Evolutionary conservation across 78 protist genomes (phyloP).

Genomic region (Dictyostelium firmibasis): DNA sequence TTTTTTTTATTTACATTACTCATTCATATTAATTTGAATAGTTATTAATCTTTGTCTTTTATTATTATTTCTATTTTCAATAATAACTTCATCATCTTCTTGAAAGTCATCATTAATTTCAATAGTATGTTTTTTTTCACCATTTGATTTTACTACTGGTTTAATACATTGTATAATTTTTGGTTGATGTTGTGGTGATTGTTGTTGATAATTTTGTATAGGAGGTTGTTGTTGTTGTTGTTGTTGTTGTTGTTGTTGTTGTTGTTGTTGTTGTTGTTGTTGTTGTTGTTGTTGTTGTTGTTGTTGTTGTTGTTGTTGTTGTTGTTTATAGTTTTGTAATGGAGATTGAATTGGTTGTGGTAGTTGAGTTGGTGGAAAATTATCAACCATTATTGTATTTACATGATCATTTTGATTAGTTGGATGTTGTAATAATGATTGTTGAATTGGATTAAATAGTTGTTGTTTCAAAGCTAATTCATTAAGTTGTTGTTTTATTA

Average conservation of each 20-base stretch:
- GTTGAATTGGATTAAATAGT: no score
- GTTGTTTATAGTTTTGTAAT: neutral
- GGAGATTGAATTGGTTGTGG: neutral
- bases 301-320: neutral
- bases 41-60: neutral
- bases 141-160: neutral
- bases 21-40: neutral
- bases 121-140: neutral
- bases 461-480: neutral
- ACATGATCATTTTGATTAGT: neutral
- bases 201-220: no score
- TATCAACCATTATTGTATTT: neutral
- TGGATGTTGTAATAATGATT: neutral
- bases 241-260: neutral
- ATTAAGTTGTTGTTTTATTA: neutral
- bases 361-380: neutral
- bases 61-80: neutral
- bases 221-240: no score
- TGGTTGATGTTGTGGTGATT: neutral
- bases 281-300: neutral
- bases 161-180: neutral
- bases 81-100: neutral
- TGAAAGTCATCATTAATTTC: neutral
- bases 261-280: neutral
- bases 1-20: neutral